A percentile compares a stretch with the other conserved stretches of the same genome.
These are phyloP conservation scores for Mrakia frigida DNA, from an alignment of 768 basidiomycete genomes.

Conservation along the genomic window DNA sequence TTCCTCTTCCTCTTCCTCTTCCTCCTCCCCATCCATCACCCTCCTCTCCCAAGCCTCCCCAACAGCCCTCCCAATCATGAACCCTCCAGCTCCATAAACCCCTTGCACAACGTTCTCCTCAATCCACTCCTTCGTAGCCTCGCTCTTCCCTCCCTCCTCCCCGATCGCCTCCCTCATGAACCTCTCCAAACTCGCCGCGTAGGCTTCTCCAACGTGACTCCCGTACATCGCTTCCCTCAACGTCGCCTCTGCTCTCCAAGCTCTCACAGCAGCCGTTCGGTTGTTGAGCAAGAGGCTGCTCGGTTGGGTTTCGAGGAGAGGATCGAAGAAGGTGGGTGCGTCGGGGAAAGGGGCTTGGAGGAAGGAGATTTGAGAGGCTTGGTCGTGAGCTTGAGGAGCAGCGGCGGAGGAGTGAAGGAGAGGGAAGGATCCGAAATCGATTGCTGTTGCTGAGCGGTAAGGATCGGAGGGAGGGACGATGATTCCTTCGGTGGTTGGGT, in stretches of 20 bases:
- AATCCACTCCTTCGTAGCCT: slow-evolving; percentile 14
- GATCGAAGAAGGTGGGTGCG: slow-evolving; percentile 6
- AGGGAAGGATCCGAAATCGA: neutral
- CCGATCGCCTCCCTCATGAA: slow-evolving; percentile 22
- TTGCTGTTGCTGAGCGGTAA: neutral
- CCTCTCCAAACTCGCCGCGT: slow-evolving; percentile 18
- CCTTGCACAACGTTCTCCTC: slow-evolving; percentile 5
- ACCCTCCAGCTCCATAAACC: slow-evolving; percentile 14
- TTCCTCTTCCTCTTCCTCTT: neutral
- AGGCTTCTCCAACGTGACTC: slow-evolving; percentile 21
- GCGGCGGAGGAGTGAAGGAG: neutral
- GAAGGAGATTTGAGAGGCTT: neutral
- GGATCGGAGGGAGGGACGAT: neutral
- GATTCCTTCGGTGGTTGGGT: neutral
- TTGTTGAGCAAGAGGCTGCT: neutral
- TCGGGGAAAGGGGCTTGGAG: neutral
- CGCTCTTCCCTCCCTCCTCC: neutral
- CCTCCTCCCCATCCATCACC: neutral
- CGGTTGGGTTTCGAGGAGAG: neutral
- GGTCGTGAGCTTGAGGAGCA: neutral
- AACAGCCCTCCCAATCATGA: neutral
- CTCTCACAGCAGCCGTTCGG: neutral
- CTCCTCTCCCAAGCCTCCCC: slow-evolving; percentile 9
- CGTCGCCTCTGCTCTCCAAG: neutral
- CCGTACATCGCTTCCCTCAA: slow-evolving; percentile 24